Evolutionary conservation across 2,329 filamentous ascomycete species (phyloP).

Genomic region (Cladosporium velox): DNA sequence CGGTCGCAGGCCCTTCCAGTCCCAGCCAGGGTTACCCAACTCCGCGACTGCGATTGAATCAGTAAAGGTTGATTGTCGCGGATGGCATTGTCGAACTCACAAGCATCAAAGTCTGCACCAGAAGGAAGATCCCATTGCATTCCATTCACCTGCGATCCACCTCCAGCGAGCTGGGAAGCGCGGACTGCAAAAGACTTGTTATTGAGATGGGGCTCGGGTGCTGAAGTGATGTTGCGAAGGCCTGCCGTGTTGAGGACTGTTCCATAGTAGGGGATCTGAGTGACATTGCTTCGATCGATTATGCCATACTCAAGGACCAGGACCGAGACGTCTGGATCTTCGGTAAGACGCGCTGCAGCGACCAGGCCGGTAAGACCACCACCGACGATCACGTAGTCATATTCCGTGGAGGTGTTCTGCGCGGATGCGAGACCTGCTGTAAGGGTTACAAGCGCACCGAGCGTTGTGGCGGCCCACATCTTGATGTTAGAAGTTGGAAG

Average conservation of each 20-base stretch:
- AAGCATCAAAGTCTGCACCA: slow-evolving; percentile 35
- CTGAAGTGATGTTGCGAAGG: slow-evolving; percentile 44
- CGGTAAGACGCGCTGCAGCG: slow-evolving; percentile 33
- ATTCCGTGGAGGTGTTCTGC: slow-evolving; percentile 19
- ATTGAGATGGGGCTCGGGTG: slow-evolving; percentile 3
- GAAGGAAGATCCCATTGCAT: slow-evolving; percentile 37
- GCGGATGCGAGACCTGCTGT: neutral
- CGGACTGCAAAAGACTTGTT: slow-evolving; percentile 1
- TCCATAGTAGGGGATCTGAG: slow-evolving; percentile 10
- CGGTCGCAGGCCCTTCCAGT: slow-evolving; percentile 27
- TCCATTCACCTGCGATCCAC: slow-evolving; percentile 34
- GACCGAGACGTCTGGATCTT: slow-evolving; percentile 34
- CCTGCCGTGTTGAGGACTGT: neutral
- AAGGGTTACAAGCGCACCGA: neutral
- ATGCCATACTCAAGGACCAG: slow-evolving; percentile 39
- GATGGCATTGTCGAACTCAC: slow-evolving; percentile 30
- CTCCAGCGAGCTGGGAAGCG: slow-evolving; percentile 33
- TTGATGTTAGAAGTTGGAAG: neutral
- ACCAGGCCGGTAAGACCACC: slow-evolving; percentile 38
- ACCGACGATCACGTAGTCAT: slow-evolving; percentile 35
- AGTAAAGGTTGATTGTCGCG: neutral
- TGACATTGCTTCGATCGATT: slow-evolving; percentile 26
- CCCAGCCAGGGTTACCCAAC: slow-evolving; percentile 36
- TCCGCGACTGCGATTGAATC: slow-evolving; percentile 19
- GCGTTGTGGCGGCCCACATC: neutral